These are phyloP conservation scores for Neurospora sp. DNA, from an alignment of 495 filamentous ascomycete genomes.

Conservation along the genomic window DNA sequence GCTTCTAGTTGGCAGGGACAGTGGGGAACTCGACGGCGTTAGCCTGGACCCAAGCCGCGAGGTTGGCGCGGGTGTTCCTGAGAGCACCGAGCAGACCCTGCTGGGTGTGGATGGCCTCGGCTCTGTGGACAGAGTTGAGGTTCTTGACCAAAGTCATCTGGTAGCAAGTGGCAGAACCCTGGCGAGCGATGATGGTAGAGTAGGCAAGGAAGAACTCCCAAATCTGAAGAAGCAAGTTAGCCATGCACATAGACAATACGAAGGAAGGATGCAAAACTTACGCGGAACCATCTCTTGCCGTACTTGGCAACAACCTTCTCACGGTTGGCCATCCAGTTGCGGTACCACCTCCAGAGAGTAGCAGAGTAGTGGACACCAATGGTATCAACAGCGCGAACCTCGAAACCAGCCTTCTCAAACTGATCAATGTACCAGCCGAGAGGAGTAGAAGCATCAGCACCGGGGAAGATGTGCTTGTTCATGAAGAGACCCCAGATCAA, in stretches of 20 bases:
- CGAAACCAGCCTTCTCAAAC: constrained; percentile 68
- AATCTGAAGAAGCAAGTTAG: constrained; percentile 47
- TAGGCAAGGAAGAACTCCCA: constrained; percentile 98
- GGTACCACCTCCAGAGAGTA: constrained; percentile 96
- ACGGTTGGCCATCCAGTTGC: constrained; percentile 94
- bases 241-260: not conserved
- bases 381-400: constrained; percentile 71
- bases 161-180: constrained; percentile 90
- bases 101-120: constrained; percentile 74
- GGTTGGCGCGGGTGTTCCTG: constrained; percentile 28
- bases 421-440: constrained; percentile 59
- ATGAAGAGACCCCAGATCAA: constrained; percentile 81
- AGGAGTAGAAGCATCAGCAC: constrained; percentile 76
- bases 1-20: constrained; percentile 24
- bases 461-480: constrained; percentile 90
- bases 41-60: constrained; percentile 34
- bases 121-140: constrained; percentile 88
- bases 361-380: constrained; percentile 96
- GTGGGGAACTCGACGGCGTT: constrained; percentile 34
- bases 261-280: constrained; percentile 38
- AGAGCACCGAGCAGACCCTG: constrained; percentile 68
- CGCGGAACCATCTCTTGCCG: constrained; percentile 89
- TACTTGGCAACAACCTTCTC: constrained; percentile 96
- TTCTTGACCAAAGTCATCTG: constrained; percentile 97
- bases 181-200: constrained; percentile 86